phyloP scores from a whole-genome alignment of 2,329 filamentous ascomycete genomes.

The Paraphaeosphaeria sporulosa region DNA sequence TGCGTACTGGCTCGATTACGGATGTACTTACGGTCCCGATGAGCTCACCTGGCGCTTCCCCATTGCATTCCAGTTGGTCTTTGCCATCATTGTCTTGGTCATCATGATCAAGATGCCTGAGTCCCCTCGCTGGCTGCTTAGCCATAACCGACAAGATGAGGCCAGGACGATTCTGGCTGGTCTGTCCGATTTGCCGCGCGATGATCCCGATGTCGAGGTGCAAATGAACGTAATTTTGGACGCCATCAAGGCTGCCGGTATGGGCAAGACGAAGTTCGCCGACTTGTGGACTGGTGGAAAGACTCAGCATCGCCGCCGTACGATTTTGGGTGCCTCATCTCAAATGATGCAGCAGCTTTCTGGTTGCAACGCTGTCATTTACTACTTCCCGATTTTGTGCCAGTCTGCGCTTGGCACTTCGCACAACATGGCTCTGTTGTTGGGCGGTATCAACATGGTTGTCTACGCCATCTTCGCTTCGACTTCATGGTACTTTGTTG shows the following conservation, averaged over 20 bases:
- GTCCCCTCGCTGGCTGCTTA: slow-evolving; percentile 55
- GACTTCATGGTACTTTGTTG: slow-evolving; percentile 70
- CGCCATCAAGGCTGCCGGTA: slow-evolving; percentile 56
- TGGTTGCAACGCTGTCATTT: slow-evolving; percentile 43
- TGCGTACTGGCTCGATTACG: slow-evolving; percentile 20
- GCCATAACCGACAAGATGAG: slow-evolving; percentile 51
- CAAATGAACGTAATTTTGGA: slow-evolving; percentile 55
- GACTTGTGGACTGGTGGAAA: slow-evolving; percentile 57
- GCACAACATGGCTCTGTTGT: slow-evolving; percentile 54
- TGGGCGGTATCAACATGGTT: slow-evolving; percentile 62
- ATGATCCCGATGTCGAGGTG: slow-evolving; percentile 55
- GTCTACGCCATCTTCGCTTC: slow-evolving; percentile 64
- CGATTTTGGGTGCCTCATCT: slow-evolving; percentile 60
- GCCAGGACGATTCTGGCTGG: slow-evolving; percentile 56
- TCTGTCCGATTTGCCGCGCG: slow-evolving; percentile 51
- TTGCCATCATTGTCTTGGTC: slow-evolving; percentile 62
- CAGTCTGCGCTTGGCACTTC: slow-evolving; percentile 60
- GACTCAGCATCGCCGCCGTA: slow-evolving; percentile 56
- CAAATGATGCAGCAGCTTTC: slow-evolving; percentile 58
- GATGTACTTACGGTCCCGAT: slow-evolving; percentile 13
- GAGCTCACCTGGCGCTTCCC: slow-evolving; percentile 47
- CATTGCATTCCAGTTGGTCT: slow-evolving; percentile 60
- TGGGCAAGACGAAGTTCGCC: slow-evolving; percentile 31
- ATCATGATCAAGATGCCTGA: slow-evolving; percentile 54
- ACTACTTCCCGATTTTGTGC: slow-evolving; percentile 51